Base-by-base conservation (phyloP, 2,329 filamentous ascomycete species). In the Alternaria hordeiaustralica region DNA sequence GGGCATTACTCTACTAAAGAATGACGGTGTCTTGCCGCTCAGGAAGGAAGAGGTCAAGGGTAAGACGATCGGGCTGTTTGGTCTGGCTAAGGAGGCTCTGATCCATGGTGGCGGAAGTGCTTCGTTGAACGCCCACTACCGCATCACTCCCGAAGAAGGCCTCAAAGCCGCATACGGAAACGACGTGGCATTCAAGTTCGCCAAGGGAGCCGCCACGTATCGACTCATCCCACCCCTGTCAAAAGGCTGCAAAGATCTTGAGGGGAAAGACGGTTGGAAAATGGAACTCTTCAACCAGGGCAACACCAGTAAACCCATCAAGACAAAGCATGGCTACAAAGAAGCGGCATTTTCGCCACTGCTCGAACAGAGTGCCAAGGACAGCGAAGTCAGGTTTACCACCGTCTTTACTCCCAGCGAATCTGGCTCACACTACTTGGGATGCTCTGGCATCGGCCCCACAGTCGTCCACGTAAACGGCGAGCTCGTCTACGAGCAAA, bases 1-100 rank as follows among this genome's bases (percentile, higher is more conserved):
- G 74, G 87, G 88, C 10, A 87, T 92, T 9, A 91, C 93, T 1
- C 82, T 94, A 9, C 81, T 94, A 58, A 93, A 93, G 81, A 94
- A 94, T 60, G 86, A 92, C 12, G 82, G 82, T 9, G 73, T 91
- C 0, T 81, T 94, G 1, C 92, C 92, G 0, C 78, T 91, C 18
- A 85, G 84, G 57, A 92, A 90, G 74, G 84, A 87, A 4, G 87
- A 88, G 18, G 60, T 75, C 15, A 77, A 76, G 50, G 75, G 75
- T 3, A 89, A 88, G 49, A 88, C 85, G 18, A 85, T 92, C 65
- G 90, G 90, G 5, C 87, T 93, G 8, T 90, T 93, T 70, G 91
- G 91, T 0, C 88, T 90, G 7, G 90, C 89, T 2, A 86, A 90
- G 33, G 71, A 80, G 43, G 74, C 75, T 13, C 58, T 76, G 26